Base-by-base conservation (phyloP, 345 rosid species). In the Eucalyptus pauciflora region DNA sequence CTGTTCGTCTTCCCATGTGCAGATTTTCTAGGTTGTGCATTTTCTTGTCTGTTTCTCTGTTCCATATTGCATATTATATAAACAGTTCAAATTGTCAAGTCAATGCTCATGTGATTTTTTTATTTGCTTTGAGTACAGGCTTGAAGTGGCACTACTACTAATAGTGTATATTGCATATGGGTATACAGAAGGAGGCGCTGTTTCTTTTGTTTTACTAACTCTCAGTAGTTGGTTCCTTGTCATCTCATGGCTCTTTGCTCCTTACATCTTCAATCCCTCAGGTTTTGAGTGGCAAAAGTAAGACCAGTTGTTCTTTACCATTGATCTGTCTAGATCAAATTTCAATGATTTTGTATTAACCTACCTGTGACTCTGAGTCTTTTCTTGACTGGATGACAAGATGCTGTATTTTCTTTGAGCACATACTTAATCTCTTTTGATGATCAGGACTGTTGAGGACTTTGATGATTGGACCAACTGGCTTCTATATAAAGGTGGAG, bases 261-360 rank as follows among this genome's bases (percentile, higher is more conserved):
- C 99, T 24, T 98, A 98, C 91, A 97, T 98, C 93, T 98, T 98
- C 91, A 98, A 98, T 90, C 99, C 99, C n/a, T 98, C 99, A 2
- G 99, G 99, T 89, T 98, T 98, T 88, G 99, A 98, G 92, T 98
- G 99, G 99, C 99, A 96, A 92, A 98, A 98, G 99, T 98, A 91
- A 94, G 98, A 92, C 80, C 7, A 45, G 31, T 87, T 9, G 1
- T 83, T 87, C 25, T 24, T 37, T 37, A 22, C 62, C 6, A 29
- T 71, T 37, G 15, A 37, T 37, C 54, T 37, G 14, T 76, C 24
- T 41, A 41, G 27, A 41, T 76, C 85, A 41, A 37, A 37, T 76
- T 76, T 76, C 9, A 76, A 20, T 76, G 48, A 76, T 41, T 76
- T 76, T 76, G 48, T 37, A 41, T 41, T 22, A 50, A 41, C 48